phyloP scores from a whole-genome alignment of 2,329 filamentous ascomycete species.

The Pseudogymnoascus sp. region DNA sequence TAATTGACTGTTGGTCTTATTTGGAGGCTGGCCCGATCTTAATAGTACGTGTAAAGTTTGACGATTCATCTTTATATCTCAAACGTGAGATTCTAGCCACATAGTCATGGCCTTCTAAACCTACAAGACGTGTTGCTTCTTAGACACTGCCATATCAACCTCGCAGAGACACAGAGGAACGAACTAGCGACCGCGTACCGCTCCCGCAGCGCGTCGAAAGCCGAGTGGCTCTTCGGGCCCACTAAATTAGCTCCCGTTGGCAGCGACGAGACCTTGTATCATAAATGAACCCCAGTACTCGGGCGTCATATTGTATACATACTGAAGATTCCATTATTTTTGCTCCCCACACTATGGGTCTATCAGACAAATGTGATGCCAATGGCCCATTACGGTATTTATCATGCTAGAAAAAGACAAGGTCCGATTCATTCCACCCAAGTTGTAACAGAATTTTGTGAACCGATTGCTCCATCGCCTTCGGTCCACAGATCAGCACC shows the following conservation, averaged over 20 bases:
- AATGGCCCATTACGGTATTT: not conserved
- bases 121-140: not conserved
- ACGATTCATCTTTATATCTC: not conserved
- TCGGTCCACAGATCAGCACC: constrained; percentile 74
- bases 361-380: not conserved
- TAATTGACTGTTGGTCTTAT: not conserved
- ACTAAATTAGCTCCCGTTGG: not conserved
- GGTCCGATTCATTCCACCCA: constrained; percentile 65
- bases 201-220: not conserved
- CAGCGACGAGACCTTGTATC: not conserved
- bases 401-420: constrained; percentile 65
- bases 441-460: constrained; percentile 47
- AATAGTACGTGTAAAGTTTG: not conserved
- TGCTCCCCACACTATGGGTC: not conserved
- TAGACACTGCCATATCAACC: not conserved
- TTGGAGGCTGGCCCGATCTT: not conserved
- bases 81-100: not conserved
- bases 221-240: not conserved
- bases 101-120: not conserved
- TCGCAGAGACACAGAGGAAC: not conserved
- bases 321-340: not conserved
- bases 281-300: not conserved
- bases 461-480: constrained; percentile 62
- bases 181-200: not conserved
- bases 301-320: not conserved